Evolutionary conservation across 2,329 filamentous ascomycete genomes (phyloP), one percentile per base, ranked within the genome.

Genomic region (Curvularia hawaiiensis): DNA sequence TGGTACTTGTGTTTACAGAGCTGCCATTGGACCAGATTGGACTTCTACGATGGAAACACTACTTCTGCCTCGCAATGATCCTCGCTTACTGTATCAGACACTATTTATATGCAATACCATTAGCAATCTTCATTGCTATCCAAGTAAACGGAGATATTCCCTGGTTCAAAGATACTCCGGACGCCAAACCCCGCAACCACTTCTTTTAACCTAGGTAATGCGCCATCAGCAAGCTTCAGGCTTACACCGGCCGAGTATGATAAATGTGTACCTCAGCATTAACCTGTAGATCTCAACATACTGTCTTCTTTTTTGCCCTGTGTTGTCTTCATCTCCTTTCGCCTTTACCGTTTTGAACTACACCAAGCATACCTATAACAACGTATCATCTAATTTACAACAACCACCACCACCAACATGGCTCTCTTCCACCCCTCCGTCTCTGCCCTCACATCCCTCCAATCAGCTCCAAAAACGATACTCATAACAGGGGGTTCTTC

Each of bases 401-500:
- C 22, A 8, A 16, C 41, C 28, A n/a, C 14, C 10, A 28, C 22
- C 4, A 16, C 41, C 28, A 44, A 14, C 12, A 73, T 72, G 69
- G 52, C 70, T 0, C 61, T 70, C 18, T 71, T 75, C 56, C 50
- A 68, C 35, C 68, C 70, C 24, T 59, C 64, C 8, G 28, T 55
- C 16, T 54, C 65, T 18, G 40, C 54, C 22, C 60, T 73, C 38
- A 47, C 54, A 16, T 60, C 47, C n/a, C 56, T 74, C 28, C 65
- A 68, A 50, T 65, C 66, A 9, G 64, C 54, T 14, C 61, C 71
- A 2, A 73, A 72, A 58, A 75, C 71, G 1, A 69, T 75, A 49
- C 60, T 79, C 50, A 76, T 79, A 50, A 77, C 78, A n/a, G 75
- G 78, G 52, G 72, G 75, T 41, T 72, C 73, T 16, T 75, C 74